Conservation (phyloP, 2,329 filamentous ascomycete genomes). For the Aspergillus sp. region DNA sequence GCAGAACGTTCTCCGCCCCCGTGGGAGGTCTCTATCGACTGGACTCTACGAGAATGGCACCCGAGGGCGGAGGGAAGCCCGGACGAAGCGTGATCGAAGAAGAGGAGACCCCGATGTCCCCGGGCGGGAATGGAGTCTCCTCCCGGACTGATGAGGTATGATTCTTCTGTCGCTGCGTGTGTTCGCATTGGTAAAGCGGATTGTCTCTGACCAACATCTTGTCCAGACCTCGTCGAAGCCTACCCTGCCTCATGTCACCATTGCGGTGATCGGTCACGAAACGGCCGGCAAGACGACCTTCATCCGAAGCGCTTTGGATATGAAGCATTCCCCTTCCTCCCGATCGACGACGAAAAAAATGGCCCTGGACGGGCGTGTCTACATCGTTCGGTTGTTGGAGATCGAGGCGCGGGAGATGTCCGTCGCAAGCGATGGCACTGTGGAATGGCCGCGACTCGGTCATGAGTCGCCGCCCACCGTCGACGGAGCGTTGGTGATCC, state of each 20-base stretch:
- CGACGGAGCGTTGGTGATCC: conserved; percentile 81
- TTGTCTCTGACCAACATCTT: conserved; percentile 10
- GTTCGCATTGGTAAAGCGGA: not conserved
- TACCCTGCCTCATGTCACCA: conserved; percentile 54
- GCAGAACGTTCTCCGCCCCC: conserved; percentile 36
- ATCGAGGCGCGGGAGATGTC: conserved; percentile 53
- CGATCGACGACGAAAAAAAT: conserved; percentile 52
- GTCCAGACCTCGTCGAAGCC: conserved; percentile 25
- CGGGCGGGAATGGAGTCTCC: conserved; percentile 15
- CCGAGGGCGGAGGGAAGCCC: conserved; percentile 16
- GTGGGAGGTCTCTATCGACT: conserved; percentile 28
- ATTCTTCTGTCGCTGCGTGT: too few species aligned
- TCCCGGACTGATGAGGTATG: conserved; percentile 28
- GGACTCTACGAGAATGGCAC: conserved; percentile 20
- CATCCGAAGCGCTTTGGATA: conserved; percentile 56
- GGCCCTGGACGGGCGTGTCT: conserved; percentile 55
- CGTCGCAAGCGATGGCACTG: conserved; percentile 47
- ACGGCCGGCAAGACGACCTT: conserved; percentile 61
- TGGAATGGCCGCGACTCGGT: conserved; percentile 52
- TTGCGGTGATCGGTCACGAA: conserved; percentile 56
- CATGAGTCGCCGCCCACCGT: conserved; percentile 71
- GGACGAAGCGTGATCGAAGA: conserved; percentile 30
- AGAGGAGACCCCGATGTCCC: conserved; percentile 21
- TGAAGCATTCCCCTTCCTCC: conserved; percentile 45
- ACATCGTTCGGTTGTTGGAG: conserved; percentile 59